phyloP scores from a whole-genome alignment of 2,329 filamentous ascomycete genomes.

The Westerdykella ornata region DNA sequence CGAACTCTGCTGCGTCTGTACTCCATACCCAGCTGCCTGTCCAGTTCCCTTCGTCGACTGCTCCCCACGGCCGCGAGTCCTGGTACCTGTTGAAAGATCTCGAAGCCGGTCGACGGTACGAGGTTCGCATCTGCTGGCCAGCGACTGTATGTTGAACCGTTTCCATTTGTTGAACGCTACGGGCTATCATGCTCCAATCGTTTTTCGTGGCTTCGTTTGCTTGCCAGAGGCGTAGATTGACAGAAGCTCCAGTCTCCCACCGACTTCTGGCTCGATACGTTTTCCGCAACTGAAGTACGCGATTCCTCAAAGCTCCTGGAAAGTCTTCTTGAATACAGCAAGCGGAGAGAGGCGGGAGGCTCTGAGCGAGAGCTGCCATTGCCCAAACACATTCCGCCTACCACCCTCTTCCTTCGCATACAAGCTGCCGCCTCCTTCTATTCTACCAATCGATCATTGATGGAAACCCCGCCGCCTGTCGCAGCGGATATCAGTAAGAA shows the following conservation, averaged over 20 bases:
- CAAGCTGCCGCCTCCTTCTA: constrained; percentile 79
- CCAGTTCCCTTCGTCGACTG: constrained; percentile 55
- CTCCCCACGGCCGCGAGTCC: constrained; percentile 54
- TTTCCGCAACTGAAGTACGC: constrained; percentile 56
- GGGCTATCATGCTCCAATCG: neutral
- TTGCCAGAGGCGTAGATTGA: constrained; percentile 1
- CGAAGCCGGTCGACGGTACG: constrained; percentile 69
- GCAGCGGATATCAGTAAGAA: constrained; percentile 59
- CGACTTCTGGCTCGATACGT: constrained; percentile 62
- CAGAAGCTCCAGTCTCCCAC: constrained; percentile 69
- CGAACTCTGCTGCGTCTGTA: constrained; percentile 36
- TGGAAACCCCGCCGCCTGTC: constrained; percentile 67
- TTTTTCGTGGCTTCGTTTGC: constrained; percentile 3
- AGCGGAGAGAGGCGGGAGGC: constrained; percentile 15
- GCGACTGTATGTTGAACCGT: constrained; percentile 64
- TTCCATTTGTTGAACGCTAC: constrained; percentile 1
- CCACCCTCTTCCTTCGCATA: constrained; percentile 62
- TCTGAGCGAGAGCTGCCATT: neutral
- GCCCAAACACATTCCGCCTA: constrained; percentile 2
- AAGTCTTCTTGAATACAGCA: constrained; percentile 58
- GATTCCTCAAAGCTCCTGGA: constrained; percentile 56
- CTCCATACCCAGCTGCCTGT: constrained; percentile 61
- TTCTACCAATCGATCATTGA: constrained; percentile 64
- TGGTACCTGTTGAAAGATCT: constrained; percentile 76
- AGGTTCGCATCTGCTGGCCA: constrained; percentile 87